Conservation (phyloP, 257 asterid species). For the Solanum lycopersicoides region DNA sequence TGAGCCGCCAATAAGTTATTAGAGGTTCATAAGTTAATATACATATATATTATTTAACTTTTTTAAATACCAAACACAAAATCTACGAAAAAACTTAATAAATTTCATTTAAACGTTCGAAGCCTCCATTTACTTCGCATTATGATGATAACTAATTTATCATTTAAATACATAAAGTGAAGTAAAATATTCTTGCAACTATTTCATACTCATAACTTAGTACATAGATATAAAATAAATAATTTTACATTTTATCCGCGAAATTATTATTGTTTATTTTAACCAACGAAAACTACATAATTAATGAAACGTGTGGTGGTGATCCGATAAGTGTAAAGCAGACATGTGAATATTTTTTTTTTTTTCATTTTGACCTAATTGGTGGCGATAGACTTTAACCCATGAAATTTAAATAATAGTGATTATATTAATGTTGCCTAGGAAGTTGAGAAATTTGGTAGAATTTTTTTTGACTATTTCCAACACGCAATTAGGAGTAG, state of each 20-base stretch:
- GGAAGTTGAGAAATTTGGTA: background rate
- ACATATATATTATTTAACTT: too few relatives aligned
- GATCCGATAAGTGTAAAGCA: background rate
- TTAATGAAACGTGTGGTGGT: background rate
- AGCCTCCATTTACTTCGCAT: too few relatives aligned
- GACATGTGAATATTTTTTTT: too few relatives aligned
- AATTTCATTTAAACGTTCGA: too few relatives aligned
- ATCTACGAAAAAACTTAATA: too few relatives aligned
- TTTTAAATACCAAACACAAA: too few relatives aligned
- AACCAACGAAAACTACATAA: background rate
- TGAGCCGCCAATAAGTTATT: too few relatives aligned
- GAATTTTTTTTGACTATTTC: background rate
- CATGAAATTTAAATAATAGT: background rate
- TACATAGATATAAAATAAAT: too few relatives aligned
- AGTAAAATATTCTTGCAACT: background rate
- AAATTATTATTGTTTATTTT: background rate
- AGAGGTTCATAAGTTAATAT: too few relatives aligned
- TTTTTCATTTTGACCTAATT: background rate
- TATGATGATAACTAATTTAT: background rate
- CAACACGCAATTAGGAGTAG: background rate
- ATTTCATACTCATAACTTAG: background rate
- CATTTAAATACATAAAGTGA: background rate
- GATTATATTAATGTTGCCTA: background rate
- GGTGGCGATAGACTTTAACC: background rate
- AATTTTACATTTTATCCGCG: background rate